phyloP scores from a whole-genome alignment of 129 eudicot species.

The Helianthus tuberosus region DNA sequence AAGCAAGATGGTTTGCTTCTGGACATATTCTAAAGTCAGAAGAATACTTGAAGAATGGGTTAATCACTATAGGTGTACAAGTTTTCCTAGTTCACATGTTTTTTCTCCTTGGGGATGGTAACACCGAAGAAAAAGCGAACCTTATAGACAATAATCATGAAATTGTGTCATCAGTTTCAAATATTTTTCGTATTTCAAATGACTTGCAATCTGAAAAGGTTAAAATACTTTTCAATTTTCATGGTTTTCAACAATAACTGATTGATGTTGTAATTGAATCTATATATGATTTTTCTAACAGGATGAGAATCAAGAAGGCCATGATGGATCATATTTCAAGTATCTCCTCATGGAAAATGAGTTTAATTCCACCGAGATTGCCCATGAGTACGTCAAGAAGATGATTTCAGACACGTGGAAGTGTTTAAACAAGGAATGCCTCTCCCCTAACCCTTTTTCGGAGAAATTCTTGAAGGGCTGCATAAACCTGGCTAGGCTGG shows the following conservation, averaged over 20 bases:
- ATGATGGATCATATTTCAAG: conserved; percentile 55
- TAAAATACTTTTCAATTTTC: background rate
- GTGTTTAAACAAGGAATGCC: conserved; percentile 40
- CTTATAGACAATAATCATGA: conserved; percentile 20
- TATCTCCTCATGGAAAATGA: conserved; percentile 42
- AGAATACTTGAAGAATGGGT: conserved; percentile 49
- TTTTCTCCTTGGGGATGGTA: conserved; percentile 44
- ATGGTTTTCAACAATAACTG: background rate
- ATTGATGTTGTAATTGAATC: background rate
- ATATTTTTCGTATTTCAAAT: conserved; percentile 48
- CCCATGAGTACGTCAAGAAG: conserved; percentile 30
- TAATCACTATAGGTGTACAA: conserved; percentile 46
- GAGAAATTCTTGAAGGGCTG: conserved; percentile 35
- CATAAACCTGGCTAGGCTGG: conserved; percentile 52
- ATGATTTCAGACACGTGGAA: conserved; percentile 54
- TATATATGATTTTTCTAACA: conserved; percentile 8
- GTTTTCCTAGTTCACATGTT: conserved; percentile 44
- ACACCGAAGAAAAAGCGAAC: background rate
- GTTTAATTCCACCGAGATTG: conserved; percentile 23
- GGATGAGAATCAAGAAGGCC: conserved; percentile 57
- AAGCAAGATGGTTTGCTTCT: conserved; percentile 53
- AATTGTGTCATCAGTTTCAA: conserved; percentile 38
- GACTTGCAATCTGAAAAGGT: conserved; percentile 32
- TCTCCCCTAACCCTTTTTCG: conserved; percentile 27
- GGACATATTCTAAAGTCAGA: conserved; percentile 36